Base-by-base conservation (phyloP, 2,329 filamentous ascomycete species). In the Pezicula rhizophila region DNA sequence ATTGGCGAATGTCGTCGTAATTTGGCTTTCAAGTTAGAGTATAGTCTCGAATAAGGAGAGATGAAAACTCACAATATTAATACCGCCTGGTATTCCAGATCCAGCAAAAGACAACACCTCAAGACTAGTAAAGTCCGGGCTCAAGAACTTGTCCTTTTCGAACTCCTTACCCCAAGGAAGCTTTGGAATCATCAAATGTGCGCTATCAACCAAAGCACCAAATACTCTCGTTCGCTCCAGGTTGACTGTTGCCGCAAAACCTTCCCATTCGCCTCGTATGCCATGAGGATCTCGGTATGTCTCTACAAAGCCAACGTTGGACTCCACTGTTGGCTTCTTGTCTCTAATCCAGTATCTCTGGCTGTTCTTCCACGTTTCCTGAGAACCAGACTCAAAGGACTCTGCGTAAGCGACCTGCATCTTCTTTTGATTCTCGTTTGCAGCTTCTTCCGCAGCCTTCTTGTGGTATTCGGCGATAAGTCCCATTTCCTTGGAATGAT, bases 131-230 rank as follows among this genome's bases (percentile, higher is more conserved):
- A 99, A 99, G 66, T 99, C 93, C 0, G 93, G 93, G 46, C 89
- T 92, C 33, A 95, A 70, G 68, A 99, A 99, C 62, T 87, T 90
- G 72, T 96, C 91, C 69, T 97, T 97, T 66, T 99, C 93, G 57
- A 97, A 99, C 0, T 89, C 87, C 42, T 80, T 78, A 33, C 76
- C 73, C 93, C 93, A 99, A 0, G 93, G 93, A 12, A 99, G 73
- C 53, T 95, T 82, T 6, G 90, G 89, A 45, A 99, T 96, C 64
- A 96, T 84, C 41, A 75, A 74, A 10, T 90, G 86, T 0, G 93
- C 91, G 23, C 84, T 84, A 17, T 84, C 77, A 4, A 97, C 93
- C 1, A 97, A 79, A 57, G 87, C 85, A 7, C 85, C 86, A 63
- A 97, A 97, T 1, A 91, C 89, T 50, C 79, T 80, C 1, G 92